Evolutionary conservation across 2,329 filamentous ascomycete genomes (phyloP), one percentile per base, ranked within the genome.

Genomic region (Penicillium sp.): DNA sequence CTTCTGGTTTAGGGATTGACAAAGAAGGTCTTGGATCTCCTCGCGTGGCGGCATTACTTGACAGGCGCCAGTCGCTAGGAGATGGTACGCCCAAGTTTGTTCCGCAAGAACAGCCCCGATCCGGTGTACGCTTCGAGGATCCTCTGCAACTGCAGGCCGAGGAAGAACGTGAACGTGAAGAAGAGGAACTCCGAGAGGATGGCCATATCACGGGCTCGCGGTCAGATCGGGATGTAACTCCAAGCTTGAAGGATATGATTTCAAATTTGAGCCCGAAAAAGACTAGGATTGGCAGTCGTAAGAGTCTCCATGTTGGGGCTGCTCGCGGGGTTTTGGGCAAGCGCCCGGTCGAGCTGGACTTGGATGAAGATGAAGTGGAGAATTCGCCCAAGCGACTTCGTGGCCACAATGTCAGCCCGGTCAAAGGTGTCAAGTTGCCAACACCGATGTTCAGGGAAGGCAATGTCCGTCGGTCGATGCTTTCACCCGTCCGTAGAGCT

Each of bases 191-290:
- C 31, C 82, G 81, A 53, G 86, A 89, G 68, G 84, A 83, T 66
- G 78, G 81, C 10, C 80, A 82, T n/a, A 81, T 76, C 9, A 60
- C 60, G 1, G 58, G 59, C 2, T 49, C 53, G 9, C 78, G 81
- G 33, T 82, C 84, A 6, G 84, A 86, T 35, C 82, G 80, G 47
- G 88, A 90, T 61, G 80, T 79, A 3, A 89, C 88, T 0, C 74
- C 86, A 36, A 90, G 86, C 61, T 76, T 93, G 43, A 89, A 85
- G 61, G 88, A 91, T 62, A 88, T 91, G 84, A 93, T 93, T 59
- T 83, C 89, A 60, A 89, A 85, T 56, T 79, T 93, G 61, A 91
- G 89, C 25, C 90, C 90, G 0, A 90, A 89, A 74, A 90, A 91
- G 72, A 87, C 84, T 53, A 80, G 76, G 6, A 65, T 89, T 7